Evolutionary conservation across 257 asterid genomes (phyloP), one percentile per base, ranked within the genome.

Genomic region (Nicotiana otophora): DNA sequence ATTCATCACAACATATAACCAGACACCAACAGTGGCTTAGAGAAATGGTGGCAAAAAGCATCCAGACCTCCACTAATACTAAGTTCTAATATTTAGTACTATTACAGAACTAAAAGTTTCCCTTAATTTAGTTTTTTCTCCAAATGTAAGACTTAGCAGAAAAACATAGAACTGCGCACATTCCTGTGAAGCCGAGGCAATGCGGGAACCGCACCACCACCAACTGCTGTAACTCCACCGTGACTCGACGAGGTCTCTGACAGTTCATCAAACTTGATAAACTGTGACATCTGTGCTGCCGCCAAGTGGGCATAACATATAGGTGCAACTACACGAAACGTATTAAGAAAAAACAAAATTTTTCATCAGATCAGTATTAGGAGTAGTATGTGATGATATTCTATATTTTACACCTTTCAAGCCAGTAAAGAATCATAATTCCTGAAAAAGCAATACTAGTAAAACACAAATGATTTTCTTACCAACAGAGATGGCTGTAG

Each of bases 401-500:
- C 80, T 7, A 74, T 51, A 36, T 48, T 14, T 26, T 14, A 74
- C 58, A 5, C 57, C 70, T 63, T 54, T 36, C 26, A 62, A 65
- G 57, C 72, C 75, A 61, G 58, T 36, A 15, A 31, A 39, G 46
- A 62, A 79, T 79, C 42, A 61, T 26, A 28, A 51, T 51, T 74
- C 16, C 3, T 46, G 80, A 19, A 58, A 57, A 58, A 17, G 26
- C 64, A 19, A 19, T 19, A 58, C 28, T 58, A 58, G 26, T 58
- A 69, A 15, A 31, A 82, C 33, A 67, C 33, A 14, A 42, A n/a
- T 19, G 19, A 82, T 31, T 42, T 81, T 26, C 81, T 90, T 91
- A 92, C 98, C 97, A n/a, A 94, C 84, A 12, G 98, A 94, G 61
- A 92, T 89, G 81, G 98, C 98, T 4, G 95, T 88, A 8, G 96